Evolutionary conservation across 352 stramenopile genomes (phyloP).

Genomic region (Pythium biforme): DNA sequence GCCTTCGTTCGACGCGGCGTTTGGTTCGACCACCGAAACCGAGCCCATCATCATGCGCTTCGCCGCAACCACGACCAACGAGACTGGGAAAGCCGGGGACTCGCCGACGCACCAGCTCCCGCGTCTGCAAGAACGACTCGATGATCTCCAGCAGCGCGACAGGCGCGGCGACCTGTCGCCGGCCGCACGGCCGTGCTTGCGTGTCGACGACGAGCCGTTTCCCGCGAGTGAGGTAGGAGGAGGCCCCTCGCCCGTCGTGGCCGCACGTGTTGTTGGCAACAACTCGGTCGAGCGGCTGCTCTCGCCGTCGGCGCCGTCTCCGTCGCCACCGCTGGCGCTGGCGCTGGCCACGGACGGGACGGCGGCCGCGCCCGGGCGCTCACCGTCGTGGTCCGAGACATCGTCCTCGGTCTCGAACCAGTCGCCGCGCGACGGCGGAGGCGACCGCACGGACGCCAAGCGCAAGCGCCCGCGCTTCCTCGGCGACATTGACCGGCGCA

Average conservation of each 20-base stretch:
- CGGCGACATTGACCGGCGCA: slow-evolving; percentile 54
- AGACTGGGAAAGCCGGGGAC: neutral
- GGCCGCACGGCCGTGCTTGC: neutral
- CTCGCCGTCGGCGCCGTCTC: neutral
- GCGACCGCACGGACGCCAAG: neutral
- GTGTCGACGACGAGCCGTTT: neutral
- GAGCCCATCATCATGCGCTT: neutral
- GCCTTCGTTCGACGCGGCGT: slow-evolving; percentile 7
- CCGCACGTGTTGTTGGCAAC: no score
- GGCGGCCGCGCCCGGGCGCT: neutral
- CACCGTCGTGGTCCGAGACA: slow-evolving; percentile 17
- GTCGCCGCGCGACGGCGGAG: slow-evolving; percentile 18
- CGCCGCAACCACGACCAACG: neutral
- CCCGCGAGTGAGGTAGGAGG: no score
- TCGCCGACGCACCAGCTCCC: slow-evolving; percentile 16
- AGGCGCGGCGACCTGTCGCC: neutral
- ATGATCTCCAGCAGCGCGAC: slow-evolving; percentile 4
- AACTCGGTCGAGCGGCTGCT: slow-evolving; percentile 11
- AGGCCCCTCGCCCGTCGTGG: no score
- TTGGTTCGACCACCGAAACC: slow-evolving; percentile 2
- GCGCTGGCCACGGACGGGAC: no score
- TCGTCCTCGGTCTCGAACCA: slow-evolving; percentile 21
- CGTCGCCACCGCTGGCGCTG: no score
- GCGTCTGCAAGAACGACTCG: slow-evolving; percentile 17
- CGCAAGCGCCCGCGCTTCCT: slow-evolving; percentile 54